A percentile compares a stretch with the other conserved stretches of the same genome.
phyloP scores from a whole-genome alignment of 768 basidiomycete genomes.

The Dentipellis fragilis region DNA sequence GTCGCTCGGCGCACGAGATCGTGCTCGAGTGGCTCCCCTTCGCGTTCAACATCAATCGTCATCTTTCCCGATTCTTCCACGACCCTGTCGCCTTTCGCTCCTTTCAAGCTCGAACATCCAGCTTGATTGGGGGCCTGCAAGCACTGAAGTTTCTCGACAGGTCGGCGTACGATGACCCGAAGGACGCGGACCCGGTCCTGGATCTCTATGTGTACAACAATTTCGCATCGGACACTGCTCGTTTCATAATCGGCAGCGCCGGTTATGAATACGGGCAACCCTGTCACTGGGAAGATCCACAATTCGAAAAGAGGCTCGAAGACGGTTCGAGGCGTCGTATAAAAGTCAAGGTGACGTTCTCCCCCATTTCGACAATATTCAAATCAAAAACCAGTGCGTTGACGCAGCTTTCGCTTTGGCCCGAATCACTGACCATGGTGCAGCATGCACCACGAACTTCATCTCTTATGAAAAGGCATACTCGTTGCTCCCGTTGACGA shows the following conservation, averaged over 20 bases:
- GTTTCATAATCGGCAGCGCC: background rate
- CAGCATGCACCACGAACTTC: background rate
- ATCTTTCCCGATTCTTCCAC: constrained; percentile 27
- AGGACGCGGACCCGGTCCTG: background rate
- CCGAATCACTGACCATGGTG: background rate
- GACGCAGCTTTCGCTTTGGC: background rate
- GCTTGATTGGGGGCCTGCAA: constrained; percentile 42
- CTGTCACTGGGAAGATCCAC: background rate
- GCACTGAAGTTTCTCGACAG: constrained; percentile 45
- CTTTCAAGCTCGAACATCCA: constrained; percentile 32
- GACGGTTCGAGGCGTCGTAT: background rate
- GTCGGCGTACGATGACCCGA: background rate
- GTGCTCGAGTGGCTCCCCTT: background rate
- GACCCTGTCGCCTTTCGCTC: constrained; percentile 28
- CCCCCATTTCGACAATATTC: too few species aligned
- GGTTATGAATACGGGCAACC: background rate
- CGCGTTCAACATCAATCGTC: constrained; percentile 26
- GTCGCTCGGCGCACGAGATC: background rate
- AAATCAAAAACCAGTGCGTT: too few species aligned
- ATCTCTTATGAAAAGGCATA: background rate
- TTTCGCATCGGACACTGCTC: background rate
- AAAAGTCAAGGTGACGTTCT: too few species aligned
- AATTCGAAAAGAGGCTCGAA: background rate
- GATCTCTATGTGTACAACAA: background rate
- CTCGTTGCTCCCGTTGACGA: background rate